Evolutionary conservation across 2,329 filamentous ascomycete genomes (phyloP).

Genomic region (Geosmithia putterillii): DNA sequence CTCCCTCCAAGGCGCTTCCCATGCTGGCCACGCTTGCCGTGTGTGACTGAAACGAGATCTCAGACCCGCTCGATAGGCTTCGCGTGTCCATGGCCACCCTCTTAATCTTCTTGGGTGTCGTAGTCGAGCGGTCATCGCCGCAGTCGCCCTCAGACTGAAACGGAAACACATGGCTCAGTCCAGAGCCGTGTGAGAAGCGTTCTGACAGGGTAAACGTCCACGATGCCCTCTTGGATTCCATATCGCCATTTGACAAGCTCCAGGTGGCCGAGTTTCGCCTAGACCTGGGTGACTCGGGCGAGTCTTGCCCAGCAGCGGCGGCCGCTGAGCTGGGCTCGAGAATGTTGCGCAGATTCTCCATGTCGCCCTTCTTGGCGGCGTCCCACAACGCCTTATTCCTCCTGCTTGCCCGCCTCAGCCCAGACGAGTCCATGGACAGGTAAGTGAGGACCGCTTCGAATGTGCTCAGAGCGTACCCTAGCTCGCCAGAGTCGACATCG

Average conservation of each 20-base stretch:
- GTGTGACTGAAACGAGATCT: slow-evolving; percentile 69
- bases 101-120: slow-evolving; percentile 45
- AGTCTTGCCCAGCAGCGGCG: slow-evolving; percentile 31
- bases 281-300: slow-evolving; percentile 21
- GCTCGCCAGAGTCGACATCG: slow-evolving; percentile 90
- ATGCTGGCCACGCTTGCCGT: slow-evolving; percentile 67
- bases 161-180: slow-evolving; percentile 78
- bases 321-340: slow-evolving; percentile 57
- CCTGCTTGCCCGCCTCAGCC: slow-evolving; percentile 71
- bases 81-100: slow-evolving; percentile 82
- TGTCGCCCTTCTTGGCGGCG: slow-evolving; percentile 63
- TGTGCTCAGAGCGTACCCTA: slow-evolving; percentile 91
- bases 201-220: slow-evolving; percentile 29
- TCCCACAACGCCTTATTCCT: slow-evolving; percentile 84
- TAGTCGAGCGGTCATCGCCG: slow-evolving; percentile 18
- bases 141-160: slow-evolving; percentile 52
- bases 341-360: slow-evolving; percentile 63
- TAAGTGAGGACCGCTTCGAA: slow-evolving; percentile 91
- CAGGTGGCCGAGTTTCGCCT: slow-evolving; percentile 33
- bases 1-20: slow-evolving; percentile 64
- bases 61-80: slow-evolving; percentile 79
- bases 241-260: slow-evolving; percentile 30
- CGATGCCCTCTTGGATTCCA: slow-evolving; percentile 25
- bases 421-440: slow-evolving; percentile 68
- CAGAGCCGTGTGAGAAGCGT: slow-evolving; percentile 41